A percentile compares a stretch with the other conserved stretches of the same genome.
phyloP scores from a whole-genome alignment of 306 rosid species.

The Prunus mume region DNA sequence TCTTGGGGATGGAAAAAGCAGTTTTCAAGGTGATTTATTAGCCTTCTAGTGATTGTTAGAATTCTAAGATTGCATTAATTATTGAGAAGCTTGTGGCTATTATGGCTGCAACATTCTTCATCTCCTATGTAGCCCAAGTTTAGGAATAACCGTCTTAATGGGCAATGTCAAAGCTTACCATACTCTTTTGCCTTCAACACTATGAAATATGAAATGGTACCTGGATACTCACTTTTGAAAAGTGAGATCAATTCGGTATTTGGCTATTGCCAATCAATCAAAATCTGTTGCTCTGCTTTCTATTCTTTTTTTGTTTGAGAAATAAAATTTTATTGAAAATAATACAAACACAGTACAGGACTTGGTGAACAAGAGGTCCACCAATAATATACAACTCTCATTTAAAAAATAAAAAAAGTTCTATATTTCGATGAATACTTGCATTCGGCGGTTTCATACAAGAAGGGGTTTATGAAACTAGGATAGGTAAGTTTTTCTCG shows the following conservation, averaged over 20 bases:
- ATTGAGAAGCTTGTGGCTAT: conserved; percentile 7
- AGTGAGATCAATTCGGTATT: neutral
- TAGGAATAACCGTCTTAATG: neutral
- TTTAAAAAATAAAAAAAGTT: neutral
- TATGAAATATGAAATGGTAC: neutral
- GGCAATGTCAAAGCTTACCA: neutral
- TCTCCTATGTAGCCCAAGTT: neutral
- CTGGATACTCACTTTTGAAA: neutral
- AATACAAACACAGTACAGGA: neutral
- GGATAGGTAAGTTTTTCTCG: too few species aligned
- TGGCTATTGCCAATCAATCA: neutral
- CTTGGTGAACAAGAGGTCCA: neutral
- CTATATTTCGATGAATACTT: too few species aligned
- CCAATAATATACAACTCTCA: neutral
- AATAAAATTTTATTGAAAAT: neutral
- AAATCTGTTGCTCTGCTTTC: neutral
- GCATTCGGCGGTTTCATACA: too few species aligned
- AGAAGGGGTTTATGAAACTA: too few species aligned
- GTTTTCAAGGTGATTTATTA: conserved; percentile 46
- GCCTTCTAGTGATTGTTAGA: conserved; percentile 12
- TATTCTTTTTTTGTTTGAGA: neutral
- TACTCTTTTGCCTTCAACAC: neutral
- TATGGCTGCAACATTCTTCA: neutral
- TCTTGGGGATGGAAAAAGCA: conserved; percentile 30
- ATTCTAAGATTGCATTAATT: neutral